Evolutionary conservation across 1,139 yeast genomes (phyloP), one percentile per base, ranked within the genome.

Genomic region (Hanseniaspora gamundiae): DNA sequence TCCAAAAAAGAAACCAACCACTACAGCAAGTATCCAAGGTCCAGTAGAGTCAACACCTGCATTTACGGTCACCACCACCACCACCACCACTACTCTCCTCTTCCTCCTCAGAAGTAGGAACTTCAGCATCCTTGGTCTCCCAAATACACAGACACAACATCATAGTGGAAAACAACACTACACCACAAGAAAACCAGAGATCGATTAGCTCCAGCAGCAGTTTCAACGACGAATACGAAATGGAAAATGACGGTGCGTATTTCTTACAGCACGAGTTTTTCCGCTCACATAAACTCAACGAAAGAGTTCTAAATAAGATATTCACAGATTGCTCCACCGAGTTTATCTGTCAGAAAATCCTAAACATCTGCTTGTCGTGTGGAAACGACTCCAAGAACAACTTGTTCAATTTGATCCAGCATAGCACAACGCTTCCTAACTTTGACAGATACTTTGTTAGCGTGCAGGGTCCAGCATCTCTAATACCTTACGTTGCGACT

Each of bases 31-130:
- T 35, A 38, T 11, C 35, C 42, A 3, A 21, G 21, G 11, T 16
- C 28, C 6, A 40, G 42, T 11, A 35, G 31, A 33, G 30, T 35
- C n/a, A n/a, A n/a, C n/a, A n/a, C n/a, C n/a, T n/a, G n/a, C n/a
- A n/a, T n/a, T n/a, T n/a, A n/a, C n/a, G n/a, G n/a, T n/a, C n/a
- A n/a, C 8, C 45, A 3, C 45, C 45, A 19, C 40, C 39, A 24
- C 26, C 9, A 24, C 26, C 26, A 24, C 9, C 26, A 24, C 9
- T 24, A 24, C 26, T 6, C 26, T 24, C 26, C 9, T 24, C 26
- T 24, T 24, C 26, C 9, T 6, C 26, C 6, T 24, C 26, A 24
- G 26, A 24, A 24, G 9, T 9, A 24, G 9, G 9, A 24, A 7
- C 26, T 7, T 24, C 26, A 24, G 6, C 26, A 9, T 9, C 26